Evolutionary conservation across 1,284 basidiomycete genomes (phyloP).

Genomic region (Wallemia ichthyophaga): DNA sequence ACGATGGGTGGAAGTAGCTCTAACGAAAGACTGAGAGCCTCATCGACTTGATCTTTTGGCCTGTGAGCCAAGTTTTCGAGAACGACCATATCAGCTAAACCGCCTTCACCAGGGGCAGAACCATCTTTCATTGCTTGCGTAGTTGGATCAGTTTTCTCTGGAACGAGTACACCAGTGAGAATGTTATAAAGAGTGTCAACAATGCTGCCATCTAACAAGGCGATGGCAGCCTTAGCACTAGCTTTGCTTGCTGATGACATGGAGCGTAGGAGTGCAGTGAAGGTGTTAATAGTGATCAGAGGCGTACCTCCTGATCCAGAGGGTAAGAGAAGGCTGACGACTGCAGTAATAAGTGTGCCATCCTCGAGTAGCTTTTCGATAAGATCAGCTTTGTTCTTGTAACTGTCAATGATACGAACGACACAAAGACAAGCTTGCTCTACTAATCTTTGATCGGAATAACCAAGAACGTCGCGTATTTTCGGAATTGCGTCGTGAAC

Average conservation of each 20-base stretch:
- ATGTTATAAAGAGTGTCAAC: constrained; percentile 76
- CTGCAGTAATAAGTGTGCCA: constrained; percentile 39
- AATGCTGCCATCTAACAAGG: constrained; percentile 61
- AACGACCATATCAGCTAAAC: constrained; percentile 77
- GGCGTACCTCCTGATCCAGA: constrained; percentile 33
- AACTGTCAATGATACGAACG: constrained; percentile 68
- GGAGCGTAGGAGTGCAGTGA: constrained; percentile 57
- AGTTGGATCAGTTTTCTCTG: constrained; percentile 19
- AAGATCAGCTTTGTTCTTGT: constrained; percentile 35
- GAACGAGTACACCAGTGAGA: constrained; percentile 60
- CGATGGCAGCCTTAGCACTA: constrained; percentile 54
- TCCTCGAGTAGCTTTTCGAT: constrained; percentile 55
- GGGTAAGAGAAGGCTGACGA: constrained; percentile 57
- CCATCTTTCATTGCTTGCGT: constrained; percentile 22
- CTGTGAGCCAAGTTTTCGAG: constrained; percentile 89
- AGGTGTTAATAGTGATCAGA: constrained; percentile 51
- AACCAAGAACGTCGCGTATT: constrained; percentile 60
- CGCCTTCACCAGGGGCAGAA: constrained; percentile 25
- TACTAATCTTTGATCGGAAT: constrained; percentile 72
- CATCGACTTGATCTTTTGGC: constrained; percentile 86
- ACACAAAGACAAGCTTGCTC: constrained; percentile 78
- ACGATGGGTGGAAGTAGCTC: constrained; percentile 73
- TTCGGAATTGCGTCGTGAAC: constrained; percentile 69
- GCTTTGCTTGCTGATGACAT: constrained; percentile 55
- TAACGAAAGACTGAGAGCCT: constrained; percentile 53